Percentiles rank a stretch among this genome's conserved stretches.
Evolutionary conservation across 257 asterid species (phyloP).

Genomic region (Fraxinus excelsior): DNA sequence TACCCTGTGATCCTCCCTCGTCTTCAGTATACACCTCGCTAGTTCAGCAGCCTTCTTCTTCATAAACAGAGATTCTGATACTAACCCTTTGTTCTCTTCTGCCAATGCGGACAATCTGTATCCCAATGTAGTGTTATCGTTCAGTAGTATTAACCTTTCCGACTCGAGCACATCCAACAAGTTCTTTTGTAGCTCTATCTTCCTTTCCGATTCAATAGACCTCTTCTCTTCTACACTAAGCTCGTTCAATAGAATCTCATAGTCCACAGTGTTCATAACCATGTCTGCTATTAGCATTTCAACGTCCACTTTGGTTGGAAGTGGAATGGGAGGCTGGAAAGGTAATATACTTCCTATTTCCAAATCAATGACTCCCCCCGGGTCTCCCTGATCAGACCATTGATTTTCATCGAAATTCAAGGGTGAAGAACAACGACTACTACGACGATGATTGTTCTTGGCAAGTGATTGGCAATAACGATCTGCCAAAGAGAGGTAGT

Average conservation of each 20-base stretch:
- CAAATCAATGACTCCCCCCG: conserved; percentile 29
- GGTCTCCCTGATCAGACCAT: conserved; percentile 26
- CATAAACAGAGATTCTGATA: conserved; percentile 67
- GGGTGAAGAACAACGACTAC: conserved; percentile 24
- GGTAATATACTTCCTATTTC: conserved; percentile 47
- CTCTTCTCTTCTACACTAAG: conserved; percentile 49
- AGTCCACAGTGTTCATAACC: conserved; percentile 69
- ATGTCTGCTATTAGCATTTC: conserved; percentile 69
- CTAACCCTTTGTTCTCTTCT: conserved; percentile 83
- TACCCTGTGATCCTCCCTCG: conserved; percentile 87
- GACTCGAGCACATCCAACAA: conserved; percentile 87
- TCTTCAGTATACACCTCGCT: conserved; percentile 74
- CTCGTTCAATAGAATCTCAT: conserved; percentile 58
- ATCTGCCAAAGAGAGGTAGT: conserved; percentile 46
- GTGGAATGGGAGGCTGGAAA: conserved; percentile 43
- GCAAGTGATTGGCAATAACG: conserved; percentile 49
- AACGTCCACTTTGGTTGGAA: conserved; percentile 39
- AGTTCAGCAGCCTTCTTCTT: conserved; percentile 91
- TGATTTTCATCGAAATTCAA: conserved; percentile 25
- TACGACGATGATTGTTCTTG: conserved; percentile 28
- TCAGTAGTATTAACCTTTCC: conserved; percentile 77
- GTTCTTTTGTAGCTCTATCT: conserved; percentile 82
- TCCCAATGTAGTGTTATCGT: conserved; percentile 72
- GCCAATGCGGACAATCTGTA: conserved; percentile 63
- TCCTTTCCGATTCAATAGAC: conserved; percentile 59